Evolutionary conservation across 164 flowering plant genomes (phyloP).

Genomic region (Nymphaea thermarum): DNA sequence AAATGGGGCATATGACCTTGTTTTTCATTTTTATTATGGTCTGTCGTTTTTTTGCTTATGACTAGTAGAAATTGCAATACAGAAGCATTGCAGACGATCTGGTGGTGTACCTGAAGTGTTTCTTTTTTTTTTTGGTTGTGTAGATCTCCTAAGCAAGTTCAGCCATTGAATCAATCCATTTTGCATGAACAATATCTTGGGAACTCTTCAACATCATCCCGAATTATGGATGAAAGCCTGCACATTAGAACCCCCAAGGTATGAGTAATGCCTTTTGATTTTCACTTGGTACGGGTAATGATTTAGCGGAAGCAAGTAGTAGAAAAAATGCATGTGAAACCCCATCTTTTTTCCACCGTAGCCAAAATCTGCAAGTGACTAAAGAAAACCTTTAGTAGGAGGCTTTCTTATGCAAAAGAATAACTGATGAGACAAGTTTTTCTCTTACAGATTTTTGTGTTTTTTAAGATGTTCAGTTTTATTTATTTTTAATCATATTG

Average conservation of each 20-base stretch:
- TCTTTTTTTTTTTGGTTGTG: conserved; percentile 8
- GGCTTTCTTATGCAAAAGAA: neutral
- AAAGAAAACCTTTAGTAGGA: too few species aligned
- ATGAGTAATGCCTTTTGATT: neutral
- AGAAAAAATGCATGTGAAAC: neutral
- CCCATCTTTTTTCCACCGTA: neutral
- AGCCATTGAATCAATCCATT: conserved; percentile 64
- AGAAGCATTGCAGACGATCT: neutral
- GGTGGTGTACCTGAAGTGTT: neutral
- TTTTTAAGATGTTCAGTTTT: neutral
- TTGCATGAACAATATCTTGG: conserved; percentile 35
- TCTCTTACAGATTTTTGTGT: neutral
- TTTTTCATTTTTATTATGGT: neutral
- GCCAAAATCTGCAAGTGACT: neutral
- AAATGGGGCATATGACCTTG: neutral
- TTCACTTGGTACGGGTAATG: neutral
- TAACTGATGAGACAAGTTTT: neutral
- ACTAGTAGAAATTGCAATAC: neutral
- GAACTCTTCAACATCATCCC: conserved; percentile 63
- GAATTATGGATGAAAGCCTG: conserved; percentile 63
- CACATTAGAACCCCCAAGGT: conserved; percentile 12
- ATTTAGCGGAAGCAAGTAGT: neutral
- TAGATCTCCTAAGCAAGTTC: conserved; percentile 77
- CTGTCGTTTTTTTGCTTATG: neutral
- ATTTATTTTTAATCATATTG: neutral